Percentiles rank a stretch among this genome's conserved stretches.
Evolutionary conservation across 164 flowering plant genomes (phyloP).

Genomic region (Amborella trichopoda): DNA sequence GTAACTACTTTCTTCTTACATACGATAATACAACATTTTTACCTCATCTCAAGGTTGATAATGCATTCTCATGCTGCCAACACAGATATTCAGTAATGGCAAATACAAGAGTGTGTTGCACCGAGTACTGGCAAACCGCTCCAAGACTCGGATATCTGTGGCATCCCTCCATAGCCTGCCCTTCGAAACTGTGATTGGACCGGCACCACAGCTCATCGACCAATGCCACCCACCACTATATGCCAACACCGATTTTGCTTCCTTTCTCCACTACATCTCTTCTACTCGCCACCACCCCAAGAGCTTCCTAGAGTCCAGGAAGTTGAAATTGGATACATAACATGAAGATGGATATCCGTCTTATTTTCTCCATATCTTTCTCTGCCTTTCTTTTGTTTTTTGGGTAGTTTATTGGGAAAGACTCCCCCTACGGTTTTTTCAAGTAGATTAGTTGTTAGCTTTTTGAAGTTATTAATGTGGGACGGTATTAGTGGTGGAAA

Average conservation of each 20-base stretch:
- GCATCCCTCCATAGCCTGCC: conserved; percentile 73
- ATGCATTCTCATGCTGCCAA: no score
- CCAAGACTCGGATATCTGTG: conserved; percentile 41
- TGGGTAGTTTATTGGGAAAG: no score
- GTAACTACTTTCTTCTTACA: conserved; percentile 15
- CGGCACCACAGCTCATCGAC: conserved; percentile 37
- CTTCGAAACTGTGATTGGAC: conserved; percentile 24
- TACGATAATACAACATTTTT: no score
- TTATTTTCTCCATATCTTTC: no score
- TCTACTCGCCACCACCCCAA: conserved; percentile 51
- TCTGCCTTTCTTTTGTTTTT: no score
- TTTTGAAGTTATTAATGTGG: no score
- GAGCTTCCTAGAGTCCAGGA: conserved; percentile 62
- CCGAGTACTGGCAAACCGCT: conserved; percentile 51
- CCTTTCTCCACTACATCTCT: conserved; percentile 43
- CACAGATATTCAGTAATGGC: conserved; percentile 94
- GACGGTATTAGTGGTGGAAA: no score
- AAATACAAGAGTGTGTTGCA: conserved; percentile 79
- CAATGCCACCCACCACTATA: conserved; percentile 53
- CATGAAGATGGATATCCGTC: no score
- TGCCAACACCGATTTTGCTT: conserved; percentile 53
- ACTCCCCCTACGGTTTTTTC: no score
- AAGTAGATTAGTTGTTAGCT: no score
- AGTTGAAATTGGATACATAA: no score
- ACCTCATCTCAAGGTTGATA: no score